Conservation (phyloP, 2,329 filamentous ascomycete genomes). For the Xylaria sp. region DNA sequence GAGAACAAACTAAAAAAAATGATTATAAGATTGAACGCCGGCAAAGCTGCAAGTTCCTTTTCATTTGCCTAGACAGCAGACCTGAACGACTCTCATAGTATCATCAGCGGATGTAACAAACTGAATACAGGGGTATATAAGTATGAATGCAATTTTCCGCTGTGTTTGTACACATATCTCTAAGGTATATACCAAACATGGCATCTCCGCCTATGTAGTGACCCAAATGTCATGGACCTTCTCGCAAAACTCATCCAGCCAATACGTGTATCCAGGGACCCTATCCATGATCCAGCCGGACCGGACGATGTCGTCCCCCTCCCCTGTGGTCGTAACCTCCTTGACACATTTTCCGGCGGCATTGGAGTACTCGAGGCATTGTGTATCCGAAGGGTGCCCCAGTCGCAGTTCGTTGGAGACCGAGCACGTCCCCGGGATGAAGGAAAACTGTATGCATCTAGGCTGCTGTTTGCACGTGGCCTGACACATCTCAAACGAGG, state of each 20-base stretch:
- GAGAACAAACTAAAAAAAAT: neutral
- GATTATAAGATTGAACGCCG: neutral
- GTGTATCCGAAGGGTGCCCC: conserved; percentile 33
- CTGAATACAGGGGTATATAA: conserved; percentile 19
- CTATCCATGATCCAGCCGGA: conserved; percentile 40
- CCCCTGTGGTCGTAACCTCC: conserved; percentile 30
- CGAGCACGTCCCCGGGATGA: conserved; percentile 34
- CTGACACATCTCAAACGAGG: conserved; percentile 37
- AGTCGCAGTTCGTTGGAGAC: conserved; percentile 38
- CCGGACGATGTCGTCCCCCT: conserved; percentile 32
- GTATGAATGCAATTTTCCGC: conserved; percentile 18
- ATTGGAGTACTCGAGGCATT: conserved; percentile 40
- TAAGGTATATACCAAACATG: neutral
- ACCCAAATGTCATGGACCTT: conserved; percentile 29
- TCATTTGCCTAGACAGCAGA: neutral
- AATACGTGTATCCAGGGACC: conserved; percentile 30
- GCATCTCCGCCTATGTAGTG: conserved; percentile 15
- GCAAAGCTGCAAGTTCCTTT: neutral
- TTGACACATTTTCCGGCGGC: conserved; percentile 38
- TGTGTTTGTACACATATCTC: conserved; percentile 18
- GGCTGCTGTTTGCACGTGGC: conserved; percentile 36
- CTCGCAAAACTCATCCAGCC: conserved; percentile 30
- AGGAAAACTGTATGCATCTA: conserved; percentile 40
- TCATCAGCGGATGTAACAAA: neutral
- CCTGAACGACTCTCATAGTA: neutral